phyloP scores from a whole-genome alignment of 2,329 filamentous ascomycete species.

The Pseudocercospora fuligena region DNA sequence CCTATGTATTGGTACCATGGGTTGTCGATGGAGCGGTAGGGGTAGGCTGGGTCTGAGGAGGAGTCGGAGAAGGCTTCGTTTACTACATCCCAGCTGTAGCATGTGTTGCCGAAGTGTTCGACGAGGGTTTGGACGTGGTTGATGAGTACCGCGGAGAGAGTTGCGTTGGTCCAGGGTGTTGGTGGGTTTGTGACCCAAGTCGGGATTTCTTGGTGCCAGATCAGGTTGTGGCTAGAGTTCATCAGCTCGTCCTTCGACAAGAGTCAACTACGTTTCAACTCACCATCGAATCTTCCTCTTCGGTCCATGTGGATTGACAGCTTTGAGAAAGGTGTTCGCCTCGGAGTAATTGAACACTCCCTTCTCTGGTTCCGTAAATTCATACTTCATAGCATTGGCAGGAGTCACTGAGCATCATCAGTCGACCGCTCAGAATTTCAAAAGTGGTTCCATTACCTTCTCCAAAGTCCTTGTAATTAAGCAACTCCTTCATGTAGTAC shows the following conservation, averaged over 20 bases:
- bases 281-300: constrained; percentile 41
- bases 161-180: constrained; percentile 46
- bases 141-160: constrained; percentile 47
- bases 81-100: constrained; percentile 34
- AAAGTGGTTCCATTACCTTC: constrained; percentile 40
- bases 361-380: constrained; percentile 44
- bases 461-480: constrained; percentile 64
- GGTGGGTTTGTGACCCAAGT: constrained; percentile 41
- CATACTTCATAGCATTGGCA: constrained; percentile 49
- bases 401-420: constrained; percentile 26
- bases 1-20: constrained; percentile 37
- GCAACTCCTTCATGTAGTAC: constrained; percentile 61
- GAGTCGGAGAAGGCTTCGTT: constrained; percentile 23
- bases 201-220: constrained; percentile 50
- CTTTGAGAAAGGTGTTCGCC: background rate
- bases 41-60: background rate
- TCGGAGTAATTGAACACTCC: constrained; percentile 41
- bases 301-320: constrained; percentile 22
- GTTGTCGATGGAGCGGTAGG: background rate
- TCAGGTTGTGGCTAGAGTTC: constrained; percentile 46
- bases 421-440: too few relatives aligned
- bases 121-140: constrained; percentile 49
- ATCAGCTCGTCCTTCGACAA: too few relatives aligned
- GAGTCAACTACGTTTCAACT: too few relatives aligned
- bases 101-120: constrained; percentile 46